Evolutionary conservation across 352 stramenopile species (phyloP).

Genomic region (Plasmopara viticola): DNA sequence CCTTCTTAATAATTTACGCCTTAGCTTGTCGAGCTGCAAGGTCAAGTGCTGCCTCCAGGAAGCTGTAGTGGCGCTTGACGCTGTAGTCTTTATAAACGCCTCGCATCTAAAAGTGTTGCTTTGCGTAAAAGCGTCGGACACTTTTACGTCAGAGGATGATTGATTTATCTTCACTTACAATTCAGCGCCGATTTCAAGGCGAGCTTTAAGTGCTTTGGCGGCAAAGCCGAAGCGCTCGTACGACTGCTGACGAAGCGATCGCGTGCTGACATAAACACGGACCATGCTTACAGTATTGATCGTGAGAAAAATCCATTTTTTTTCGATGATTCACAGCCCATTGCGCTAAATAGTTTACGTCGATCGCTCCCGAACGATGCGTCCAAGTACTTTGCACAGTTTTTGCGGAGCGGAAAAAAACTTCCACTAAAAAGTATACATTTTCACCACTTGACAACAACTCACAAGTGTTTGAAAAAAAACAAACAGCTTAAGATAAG

Average conservation of each 20-base stretch:
- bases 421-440: slow-evolving; percentile 5
- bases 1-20: no score
- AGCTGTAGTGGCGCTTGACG: no score
- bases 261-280: slow-evolving; percentile 10
- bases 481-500: slow-evolving; percentile 26
- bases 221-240: slow-evolving; percentile 47
- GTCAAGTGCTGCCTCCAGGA: no score
- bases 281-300: slow-evolving; percentile 33
- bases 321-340: no score
- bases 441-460: slow-evolving; percentile 52
- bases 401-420: slow-evolving; percentile 26
- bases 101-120: no score
- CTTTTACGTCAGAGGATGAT: no score
- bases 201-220: not conserved
- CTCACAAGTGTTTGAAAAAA: slow-evolving; percentile 55
- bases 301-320: slow-evolving; percentile 42
- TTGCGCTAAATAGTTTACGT: slow-evolving; percentile 40
- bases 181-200: no score
- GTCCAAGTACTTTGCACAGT: slow-evolving; percentile 63
- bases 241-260: slow-evolving; percentile 36
- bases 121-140: no score
- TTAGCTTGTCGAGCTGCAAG: no score
- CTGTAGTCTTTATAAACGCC: no score
- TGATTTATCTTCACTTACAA: no score
- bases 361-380: slow-evolving; percentile 77